Conservation (phyloP, 257 asterid genomes). For the Solanum okadae region DNA sequence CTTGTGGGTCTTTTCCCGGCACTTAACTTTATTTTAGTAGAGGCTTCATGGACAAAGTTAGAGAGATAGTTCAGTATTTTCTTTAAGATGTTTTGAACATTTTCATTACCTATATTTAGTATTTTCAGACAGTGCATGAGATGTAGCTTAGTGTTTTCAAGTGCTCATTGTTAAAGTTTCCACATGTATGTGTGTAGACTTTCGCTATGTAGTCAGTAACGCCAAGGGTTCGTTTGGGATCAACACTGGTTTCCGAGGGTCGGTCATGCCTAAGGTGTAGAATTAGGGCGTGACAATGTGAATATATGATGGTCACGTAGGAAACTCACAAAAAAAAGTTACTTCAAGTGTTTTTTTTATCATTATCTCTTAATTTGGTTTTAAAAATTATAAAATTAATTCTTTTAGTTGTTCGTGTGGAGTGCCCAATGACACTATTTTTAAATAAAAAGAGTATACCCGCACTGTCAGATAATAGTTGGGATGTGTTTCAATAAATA, state of each 20-base stretch:
- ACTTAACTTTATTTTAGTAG: no score
- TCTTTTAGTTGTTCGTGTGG: neutral
- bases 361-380: neutral
- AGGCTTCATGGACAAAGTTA: no score
- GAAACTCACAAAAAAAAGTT: no score
- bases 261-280: neutral
- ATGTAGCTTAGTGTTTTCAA: neutral
- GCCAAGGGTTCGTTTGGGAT: neutral
- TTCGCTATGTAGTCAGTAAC: neutral
- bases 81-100: neutral
- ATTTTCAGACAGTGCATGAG: neutral
- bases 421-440: neutral
- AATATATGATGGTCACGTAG: neutral
- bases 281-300: neutral
- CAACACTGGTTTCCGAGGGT: neutral
- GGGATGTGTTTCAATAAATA: neutral
- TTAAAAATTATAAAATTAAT: no score
- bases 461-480: no score
- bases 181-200: neutral
- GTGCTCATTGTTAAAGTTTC: neutral
- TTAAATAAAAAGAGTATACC: no score
- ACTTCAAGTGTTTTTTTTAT: neutral
- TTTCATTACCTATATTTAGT: neutral
- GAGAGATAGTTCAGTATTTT: no score
- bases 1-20: neutral